Base-by-base conservation (phyloP, 2,329 filamentous ascomycete genomes). In the Fusarium transvaalense region DNA sequence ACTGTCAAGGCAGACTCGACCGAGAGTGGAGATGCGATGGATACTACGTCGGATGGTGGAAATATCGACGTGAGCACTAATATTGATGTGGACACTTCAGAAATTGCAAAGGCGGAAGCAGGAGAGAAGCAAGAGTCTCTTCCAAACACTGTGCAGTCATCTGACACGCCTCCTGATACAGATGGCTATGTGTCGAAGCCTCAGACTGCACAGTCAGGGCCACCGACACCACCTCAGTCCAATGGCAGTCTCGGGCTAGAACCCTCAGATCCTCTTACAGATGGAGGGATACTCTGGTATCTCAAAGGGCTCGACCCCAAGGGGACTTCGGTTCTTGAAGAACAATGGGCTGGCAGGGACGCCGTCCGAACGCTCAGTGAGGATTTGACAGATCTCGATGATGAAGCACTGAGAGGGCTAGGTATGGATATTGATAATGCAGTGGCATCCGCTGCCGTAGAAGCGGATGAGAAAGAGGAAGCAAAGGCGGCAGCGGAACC, bases 201-300 rank as follows among this genome's bases (percentile, higher is more conserved):
- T 25, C 64, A 58, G 5, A 62, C 64, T 19, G 74, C 74, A 5
- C 74, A 80, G 23, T 78, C 80, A 10, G 82, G 79, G 0, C 89
- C 90, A 5, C 87, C 90, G 13, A 92, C 90, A 3, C 90, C 90
- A 27, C 90, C 90, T 2, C 85, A 89, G 53, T 92, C 88, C 1
- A 89, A 88, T 66, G 86, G 86, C 43, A 88, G 86, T 66, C 79
- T 87, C 15, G 81, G 80, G 39, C 79, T 81, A 56, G 84, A 86
- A 43, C 77, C 83, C 3, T 67, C 75, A 6, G 86, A 89, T 35
- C 82, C 86, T 14, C 82, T 93, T 43, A 86, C 86, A 4, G 85
- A 91, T 48, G 95, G 95, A 60, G 95, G 95, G 34, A 84, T 97
- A 14, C 89, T 93, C 10, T 97, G 94, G 93, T 97, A 97, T 78